Evolutionary conservation across 352 stramenopile species (phyloP).

Genomic region (Phytophthora quininea): DNA sequence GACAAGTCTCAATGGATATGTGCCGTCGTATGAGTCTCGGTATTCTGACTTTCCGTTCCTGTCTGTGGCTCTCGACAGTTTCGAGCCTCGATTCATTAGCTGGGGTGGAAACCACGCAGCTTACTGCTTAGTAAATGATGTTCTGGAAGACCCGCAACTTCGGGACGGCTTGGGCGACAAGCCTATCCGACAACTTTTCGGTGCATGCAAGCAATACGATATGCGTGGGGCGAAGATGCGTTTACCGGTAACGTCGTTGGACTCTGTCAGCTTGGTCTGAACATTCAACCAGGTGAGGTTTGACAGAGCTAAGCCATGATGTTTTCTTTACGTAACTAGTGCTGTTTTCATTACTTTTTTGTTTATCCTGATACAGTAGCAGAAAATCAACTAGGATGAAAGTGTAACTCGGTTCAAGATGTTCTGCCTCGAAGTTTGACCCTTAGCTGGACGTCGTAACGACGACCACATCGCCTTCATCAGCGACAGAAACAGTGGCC

Average conservation of each 20-base stretch:
- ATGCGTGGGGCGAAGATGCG: conserved; percentile 28
- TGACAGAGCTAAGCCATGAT: too few species aligned
- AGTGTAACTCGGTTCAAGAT: too few species aligned
- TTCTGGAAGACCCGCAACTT: conserved; percentile 56
- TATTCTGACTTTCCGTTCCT: conserved; percentile 76
- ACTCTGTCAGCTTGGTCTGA: conserved; percentile 37
- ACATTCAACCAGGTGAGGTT: not conserved
- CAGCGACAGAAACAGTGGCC: not conserved
- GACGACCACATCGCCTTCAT: not conserved
- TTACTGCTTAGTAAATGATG: conserved; percentile 73
- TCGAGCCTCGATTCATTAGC: conserved; percentile 60
- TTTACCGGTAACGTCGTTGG: conserved; percentile 15
- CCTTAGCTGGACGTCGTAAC: not conserved
- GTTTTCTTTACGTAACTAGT: too few species aligned
- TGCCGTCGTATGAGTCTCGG: conserved; percentile 70
- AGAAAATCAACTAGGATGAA: too few species aligned
- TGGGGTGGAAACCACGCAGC: conserved; percentile 61
- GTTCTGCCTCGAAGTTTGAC: too few species aligned
- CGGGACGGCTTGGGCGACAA: conserved; percentile 42
- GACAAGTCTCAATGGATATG: conserved; percentile 56
- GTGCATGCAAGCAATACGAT: conserved; percentile 65
- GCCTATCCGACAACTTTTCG: conserved; percentile 61
- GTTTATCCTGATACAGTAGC: too few species aligned
- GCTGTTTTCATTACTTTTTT: too few species aligned
- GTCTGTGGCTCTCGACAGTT: conserved; percentile 55